Percentiles rank a stretch among this genome's conserved stretches.
phyloP scores from a whole-genome alignment of 495 filamentous ascomycete genomes.

The Cladorrhinum samala region DNA sequence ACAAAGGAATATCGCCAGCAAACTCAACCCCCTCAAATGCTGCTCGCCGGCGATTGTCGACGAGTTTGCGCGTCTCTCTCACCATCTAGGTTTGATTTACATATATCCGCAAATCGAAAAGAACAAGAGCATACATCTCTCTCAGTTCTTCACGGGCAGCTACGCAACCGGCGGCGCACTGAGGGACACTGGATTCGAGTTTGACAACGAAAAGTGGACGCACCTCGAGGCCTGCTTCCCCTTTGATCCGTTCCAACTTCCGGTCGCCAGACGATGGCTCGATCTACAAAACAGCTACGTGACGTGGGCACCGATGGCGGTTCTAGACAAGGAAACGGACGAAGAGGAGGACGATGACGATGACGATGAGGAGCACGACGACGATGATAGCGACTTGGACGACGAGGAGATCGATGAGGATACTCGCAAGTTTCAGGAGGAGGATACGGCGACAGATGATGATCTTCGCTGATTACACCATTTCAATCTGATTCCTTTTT shows the following conservation, averaged over 20 bases:
- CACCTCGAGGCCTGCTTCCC: slow-evolving; percentile 92
- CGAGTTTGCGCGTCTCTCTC: slow-evolving; percentile 80
- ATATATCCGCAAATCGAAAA: slow-evolving; percentile 81
- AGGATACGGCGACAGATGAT: slow-evolving; percentile 45
- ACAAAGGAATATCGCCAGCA: slow-evolving; percentile 67
- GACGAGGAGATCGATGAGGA: slow-evolving; percentile 23
- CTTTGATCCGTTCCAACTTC: slow-evolving; percentile 91
- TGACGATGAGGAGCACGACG: slow-evolving; percentile 42
- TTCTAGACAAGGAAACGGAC: slow-evolving; percentile 48
- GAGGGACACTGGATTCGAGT: slow-evolving; percentile 59
- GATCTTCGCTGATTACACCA: slow-evolving; percentile 10
- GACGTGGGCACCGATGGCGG: slow-evolving; percentile 72
- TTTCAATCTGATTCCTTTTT: too few relatives aligned
- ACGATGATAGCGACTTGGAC: slow-evolving; percentile 35
- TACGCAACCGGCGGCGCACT: slow-evolving; percentile 43
- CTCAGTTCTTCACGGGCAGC: slow-evolving; percentile 46
- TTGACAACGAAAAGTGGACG: slow-evolving; percentile 60
- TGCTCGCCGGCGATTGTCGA: slow-evolving; percentile 89
- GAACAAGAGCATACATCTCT: slow-evolving; percentile 76
- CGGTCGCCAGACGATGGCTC: slow-evolving; percentile 72
- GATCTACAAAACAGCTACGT: slow-evolving; percentile 72
- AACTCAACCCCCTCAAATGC: slow-evolving; percentile 90
- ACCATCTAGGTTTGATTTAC: slow-evolving; percentile 79
- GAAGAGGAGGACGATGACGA: slow-evolving; percentile 47
- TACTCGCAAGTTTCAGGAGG: slow-evolving; percentile 46